Evolutionary conservation across 176 grass and related monocot genomes (phyloP), one percentile per base, ranked within the genome.

Genomic region (Triticum turgidum): DNA sequence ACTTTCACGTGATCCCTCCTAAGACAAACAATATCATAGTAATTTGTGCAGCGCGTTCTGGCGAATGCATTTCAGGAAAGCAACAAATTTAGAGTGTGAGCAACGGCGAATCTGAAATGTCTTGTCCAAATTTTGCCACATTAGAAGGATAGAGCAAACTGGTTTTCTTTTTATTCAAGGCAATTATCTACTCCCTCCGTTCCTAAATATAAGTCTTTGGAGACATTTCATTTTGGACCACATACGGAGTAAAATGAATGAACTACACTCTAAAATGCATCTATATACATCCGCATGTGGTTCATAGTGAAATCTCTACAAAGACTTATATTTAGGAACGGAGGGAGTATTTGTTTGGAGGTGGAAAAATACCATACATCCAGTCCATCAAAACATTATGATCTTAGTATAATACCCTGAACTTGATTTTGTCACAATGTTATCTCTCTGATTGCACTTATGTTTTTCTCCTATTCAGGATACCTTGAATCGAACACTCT

Each of bases 401-500:
- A 81, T 73, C 61, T 69, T 82, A 84, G 20, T 71, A 63, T 56
- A 32, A 52, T 41, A 33, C 35, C 39, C n/a, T 69, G 78, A 78
- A 78, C 58, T 80, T 79, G 44, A 41, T 69, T 76, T 41, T 73
- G 58, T 73, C 24, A 45, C n/a, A 24, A 62, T 84, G 7, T 86
- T 11, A 89, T 11, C 87, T 74, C 49, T 32, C 82, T 71, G 67
- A 18, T 44, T 78, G 64, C 17, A 84, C 54, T 85, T 76, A 38
- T 87, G 78, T 41, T 86, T n/a, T 82, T 89, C 86, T 49, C 34
- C 83, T 20, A 27, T 84, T 82, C 85, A 98, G 93, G 96, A 98
- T 88, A 98, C 91, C 73, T 83, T 92, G 83, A 98, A 98, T 78
- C 91, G 88, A 89, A 62, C 73, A 81, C 92, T 98, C 82, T 91